phyloP scores from a whole-genome alignment of 1,139 yeast genomes.

The Pichia sp. region DNA sequence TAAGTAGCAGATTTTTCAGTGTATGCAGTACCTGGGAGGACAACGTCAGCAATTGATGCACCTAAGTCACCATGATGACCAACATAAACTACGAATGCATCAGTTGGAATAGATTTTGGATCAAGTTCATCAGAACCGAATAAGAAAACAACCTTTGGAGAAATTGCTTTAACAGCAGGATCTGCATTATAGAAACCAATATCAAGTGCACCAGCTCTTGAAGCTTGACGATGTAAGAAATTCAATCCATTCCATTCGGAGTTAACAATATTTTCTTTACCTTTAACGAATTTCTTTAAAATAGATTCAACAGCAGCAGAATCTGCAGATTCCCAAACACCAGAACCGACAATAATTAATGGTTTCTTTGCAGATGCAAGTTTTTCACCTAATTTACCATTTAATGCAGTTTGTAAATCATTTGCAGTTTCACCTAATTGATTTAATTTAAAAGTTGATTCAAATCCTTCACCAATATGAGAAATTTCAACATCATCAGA shows the following conservation, averaged over 20 bases:
- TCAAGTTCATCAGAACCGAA: constrained; percentile 81
- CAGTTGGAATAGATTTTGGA: constrained; percentile 67
- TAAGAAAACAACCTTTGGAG: constrained; percentile 73
- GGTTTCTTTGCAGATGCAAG: constrained; percentile 67
- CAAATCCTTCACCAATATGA: constrained; percentile 71
- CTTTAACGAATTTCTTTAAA: constrained; percentile 58
- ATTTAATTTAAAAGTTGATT: constrained; percentile 64
- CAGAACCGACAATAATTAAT: constrained; percentile 77
- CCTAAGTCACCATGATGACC: constrained; percentile 93
- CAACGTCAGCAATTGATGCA: constrained; percentile 83
- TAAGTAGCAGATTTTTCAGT: constrained; percentile 86
- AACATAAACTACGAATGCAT: constrained; percentile 84
- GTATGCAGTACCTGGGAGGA: constrained; percentile 84
- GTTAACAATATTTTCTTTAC: constrained; percentile 56
- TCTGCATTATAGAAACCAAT: constrained; percentile 66
- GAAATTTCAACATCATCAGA: constrained; percentile 52
- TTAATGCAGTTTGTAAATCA: constrained; percentile 54
- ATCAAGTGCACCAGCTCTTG: constrained; percentile 82
- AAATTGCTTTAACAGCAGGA: constrained; percentile 38
- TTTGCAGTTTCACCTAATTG: constrained; percentile 59
- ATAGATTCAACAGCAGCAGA: constrained; percentile 55
- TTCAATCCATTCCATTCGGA: constrained; percentile 81
- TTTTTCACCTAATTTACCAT: constrained; percentile 66
- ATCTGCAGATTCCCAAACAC: constrained; percentile 65
- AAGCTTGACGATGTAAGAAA: constrained; percentile 79